phyloP scores from a whole-genome alignment of 139 green algal species.

The Pleodorina starrii region DNA sequence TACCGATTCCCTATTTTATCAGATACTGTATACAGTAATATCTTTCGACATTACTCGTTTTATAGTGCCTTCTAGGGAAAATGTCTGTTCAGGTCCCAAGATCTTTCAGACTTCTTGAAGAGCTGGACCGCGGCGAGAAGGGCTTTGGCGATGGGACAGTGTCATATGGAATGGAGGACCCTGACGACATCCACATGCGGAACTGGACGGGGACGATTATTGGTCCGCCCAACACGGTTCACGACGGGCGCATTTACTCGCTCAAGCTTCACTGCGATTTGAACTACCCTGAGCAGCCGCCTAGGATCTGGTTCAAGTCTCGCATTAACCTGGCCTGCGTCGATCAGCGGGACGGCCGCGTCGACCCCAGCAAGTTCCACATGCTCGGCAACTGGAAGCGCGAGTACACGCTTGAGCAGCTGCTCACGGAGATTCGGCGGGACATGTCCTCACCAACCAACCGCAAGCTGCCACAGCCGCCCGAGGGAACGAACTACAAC shows the following conservation, averaged over 20 bases:
- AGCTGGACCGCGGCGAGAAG: conserved; percentile 96
- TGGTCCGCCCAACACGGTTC: conserved; percentile 87
- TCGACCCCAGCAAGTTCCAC: conserved; percentile 85
- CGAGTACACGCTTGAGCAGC: conserved; percentile 90
- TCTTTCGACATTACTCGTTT: no score
- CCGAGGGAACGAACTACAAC: conserved; percentile 75
- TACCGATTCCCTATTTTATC: no score
- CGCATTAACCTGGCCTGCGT: conserved; percentile 86
- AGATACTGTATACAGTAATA: no score
- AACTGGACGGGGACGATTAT: conserved; percentile 99
- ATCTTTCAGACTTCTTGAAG: conserved; percentile 97
- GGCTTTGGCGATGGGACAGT: conserved; percentile 97
- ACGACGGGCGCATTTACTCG: conserved; percentile 95
- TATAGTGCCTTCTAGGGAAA: no score
- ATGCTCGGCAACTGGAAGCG: conserved; percentile 87
- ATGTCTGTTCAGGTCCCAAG: conserved; percentile 80
- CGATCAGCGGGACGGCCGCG: conserved; percentile 65
- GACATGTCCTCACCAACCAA: conserved; percentile 91
- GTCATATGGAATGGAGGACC: conserved; percentile 96
- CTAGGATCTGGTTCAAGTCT: conserved; percentile 76
- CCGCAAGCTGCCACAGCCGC: conserved; percentile 92
- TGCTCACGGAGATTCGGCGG: conserved; percentile 90
- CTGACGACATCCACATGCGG: conserved; percentile 89
- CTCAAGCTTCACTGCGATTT: conserved; percentile 85
- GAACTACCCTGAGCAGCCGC: conserved; percentile 86